These are phyloP conservation scores for Emericellopsis terricola DNA, from an alignment of 495 filamentous ascomycete species.

Conservation along the genomic window DNA sequence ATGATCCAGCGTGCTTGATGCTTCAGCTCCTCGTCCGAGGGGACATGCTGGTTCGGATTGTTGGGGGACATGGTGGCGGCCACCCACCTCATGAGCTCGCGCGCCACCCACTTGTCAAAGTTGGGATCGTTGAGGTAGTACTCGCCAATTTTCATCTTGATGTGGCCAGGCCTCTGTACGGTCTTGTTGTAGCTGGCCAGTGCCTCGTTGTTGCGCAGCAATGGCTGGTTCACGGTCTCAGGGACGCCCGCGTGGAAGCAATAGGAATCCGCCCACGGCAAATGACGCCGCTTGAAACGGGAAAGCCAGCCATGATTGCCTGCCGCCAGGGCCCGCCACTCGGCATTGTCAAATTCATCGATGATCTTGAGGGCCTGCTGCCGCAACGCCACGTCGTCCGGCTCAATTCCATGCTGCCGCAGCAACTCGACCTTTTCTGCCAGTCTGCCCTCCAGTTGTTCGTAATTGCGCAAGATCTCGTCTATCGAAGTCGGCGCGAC, in stretches of 20 bases:
- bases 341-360: conserved; percentile 44
- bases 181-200: too few species aligned
- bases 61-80: conserved; percentile 27
- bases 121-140: conserved; percentile 32
- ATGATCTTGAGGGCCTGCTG: conserved; percentile 42
- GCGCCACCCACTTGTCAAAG: conserved; percentile 29
- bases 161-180: too few species aligned
- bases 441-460: conserved; percentile 39
- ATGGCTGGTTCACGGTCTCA: background rate
- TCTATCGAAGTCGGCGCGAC: conserved; percentile 30
- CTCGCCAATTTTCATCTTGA: background rate
- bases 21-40: conserved; percentile 32
- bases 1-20: conserved; percentile 37
- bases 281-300: conserved; percentile 21
- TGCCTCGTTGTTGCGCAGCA: background rate
- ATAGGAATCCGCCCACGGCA: background rate
- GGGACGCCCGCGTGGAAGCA: too few species aligned
- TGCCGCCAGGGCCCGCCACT: conserved; percentile 53
- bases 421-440: conserved; percentile 33
- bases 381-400: conserved; percentile 43
- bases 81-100: conserved; percentile 30
- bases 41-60: conserved; percentile 32
- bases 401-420: conserved; percentile 29
- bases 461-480: conserved; percentile 30
- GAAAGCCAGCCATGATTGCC: conserved; percentile 44